Conservation (phyloP, 2,329 filamentous ascomycete species). For the Alternaria conjuncta region DNA sequence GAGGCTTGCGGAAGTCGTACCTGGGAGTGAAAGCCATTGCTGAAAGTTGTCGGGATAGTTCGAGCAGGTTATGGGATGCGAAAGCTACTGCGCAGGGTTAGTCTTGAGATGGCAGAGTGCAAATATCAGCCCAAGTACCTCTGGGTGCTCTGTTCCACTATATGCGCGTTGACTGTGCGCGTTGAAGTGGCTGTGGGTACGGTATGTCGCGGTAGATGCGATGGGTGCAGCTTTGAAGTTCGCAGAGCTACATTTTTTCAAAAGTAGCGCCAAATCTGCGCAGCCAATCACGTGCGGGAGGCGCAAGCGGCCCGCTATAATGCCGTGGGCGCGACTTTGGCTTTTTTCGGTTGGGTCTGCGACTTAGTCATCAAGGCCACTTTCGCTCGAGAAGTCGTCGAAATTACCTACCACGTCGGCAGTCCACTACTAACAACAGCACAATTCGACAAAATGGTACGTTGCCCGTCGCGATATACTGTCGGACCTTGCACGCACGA, state of each 20-base stretch:
- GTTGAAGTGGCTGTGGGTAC: constrained; percentile 13
- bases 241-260: constrained; percentile 10
- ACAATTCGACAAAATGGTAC: constrained; percentile 53
- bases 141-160: background rate
- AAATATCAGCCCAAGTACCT: background rate
- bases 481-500: constrained; percentile 15
- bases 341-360: constrained; percentile 3
- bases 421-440: constrained; percentile 44
- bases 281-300: constrained; percentile 3
- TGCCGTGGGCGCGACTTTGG: constrained; percentile 35
- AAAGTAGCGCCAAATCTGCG: constrained; percentile 10
- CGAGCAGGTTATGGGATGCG: constrained; percentile 11
- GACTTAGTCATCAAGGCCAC: background rate
- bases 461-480: constrained; percentile 22
- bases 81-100: constrained; percentile 19
- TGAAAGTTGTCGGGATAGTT: constrained; percentile 9
- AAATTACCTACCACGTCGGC: constrained; percentile 25
- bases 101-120: background rate
- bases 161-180: constrained; percentile 21
- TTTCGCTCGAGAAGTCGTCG: background rate
- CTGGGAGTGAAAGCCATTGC: constrained; percentile 42
- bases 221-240: constrained; percentile 23
- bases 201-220: constrained; percentile 16
- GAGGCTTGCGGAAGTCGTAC: constrained; percentile 23
- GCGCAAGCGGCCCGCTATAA: constrained; percentile 21